phyloP scores from a whole-genome alignment of 176 grass and related monocot species.

The Pontederia crassipes region DNA sequence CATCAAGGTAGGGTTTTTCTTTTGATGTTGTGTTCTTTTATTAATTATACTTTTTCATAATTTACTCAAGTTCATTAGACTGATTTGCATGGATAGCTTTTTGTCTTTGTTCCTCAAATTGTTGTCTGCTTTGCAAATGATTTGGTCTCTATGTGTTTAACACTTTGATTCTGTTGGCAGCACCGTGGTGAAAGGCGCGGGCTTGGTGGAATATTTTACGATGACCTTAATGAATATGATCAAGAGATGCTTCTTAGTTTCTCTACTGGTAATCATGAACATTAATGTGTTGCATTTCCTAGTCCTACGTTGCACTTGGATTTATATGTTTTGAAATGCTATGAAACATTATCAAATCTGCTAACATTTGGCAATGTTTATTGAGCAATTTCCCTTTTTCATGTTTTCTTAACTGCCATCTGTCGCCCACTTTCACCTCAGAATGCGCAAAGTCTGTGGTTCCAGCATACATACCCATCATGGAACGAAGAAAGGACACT shows the following conservation, averaged over 20 bases:
- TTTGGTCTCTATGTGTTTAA: no score
- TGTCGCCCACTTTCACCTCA: no score
- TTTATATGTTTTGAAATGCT: no score
- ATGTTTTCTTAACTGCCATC: no score
- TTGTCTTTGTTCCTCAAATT: background rate
- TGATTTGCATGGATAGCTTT: no score
- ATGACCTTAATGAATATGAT: conserved; percentile 85
- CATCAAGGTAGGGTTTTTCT: conserved; percentile 58
- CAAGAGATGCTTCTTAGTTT: conserved; percentile 97
- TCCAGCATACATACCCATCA: conserved; percentile 81
- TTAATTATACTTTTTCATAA: background rate
- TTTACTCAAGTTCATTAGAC: background rate
- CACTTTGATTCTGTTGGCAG: conserved; percentile 31
- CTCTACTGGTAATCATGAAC: conserved; percentile 50
- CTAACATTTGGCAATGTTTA: background rate
- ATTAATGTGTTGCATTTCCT: background rate
- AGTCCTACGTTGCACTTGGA: no score
- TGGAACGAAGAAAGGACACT: conserved; percentile 76
- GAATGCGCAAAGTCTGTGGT: conserved; percentile 85
- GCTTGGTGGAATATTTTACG: conserved; percentile 97
- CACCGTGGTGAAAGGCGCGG: conserved; percentile 82
- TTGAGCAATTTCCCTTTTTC: no score
- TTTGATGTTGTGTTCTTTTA: background rate
- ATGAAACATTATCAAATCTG: no score
- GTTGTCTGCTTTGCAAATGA: no score